phyloP scores from a whole-genome alignment of 208 protist species.

The Wallacemonas sp. region DNA sequence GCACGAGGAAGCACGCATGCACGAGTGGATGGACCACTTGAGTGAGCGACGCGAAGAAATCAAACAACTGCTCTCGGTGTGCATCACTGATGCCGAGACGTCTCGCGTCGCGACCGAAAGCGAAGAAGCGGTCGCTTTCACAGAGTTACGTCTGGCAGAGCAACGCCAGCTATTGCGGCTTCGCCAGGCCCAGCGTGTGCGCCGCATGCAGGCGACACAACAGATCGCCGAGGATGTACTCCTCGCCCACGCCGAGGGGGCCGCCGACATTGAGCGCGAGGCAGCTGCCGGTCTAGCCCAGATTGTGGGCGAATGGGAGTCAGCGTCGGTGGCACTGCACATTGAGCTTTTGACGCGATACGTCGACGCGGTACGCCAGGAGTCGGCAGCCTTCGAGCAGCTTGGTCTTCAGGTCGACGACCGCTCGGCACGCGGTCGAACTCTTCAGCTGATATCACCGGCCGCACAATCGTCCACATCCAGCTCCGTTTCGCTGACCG shows the following conservation, averaged over 20 bases:
- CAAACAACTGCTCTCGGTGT: conserved; percentile 12
- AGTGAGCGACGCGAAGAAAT: conserved; percentile 22
- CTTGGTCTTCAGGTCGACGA: too few relatives aligned
- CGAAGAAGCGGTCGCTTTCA: conserved; percentile 16
- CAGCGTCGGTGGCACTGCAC: not conserved
- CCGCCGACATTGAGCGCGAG: not conserved
- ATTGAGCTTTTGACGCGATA: not conserved
- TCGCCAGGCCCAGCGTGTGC: conserved; percentile 26
- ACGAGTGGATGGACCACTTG: conserved; percentile 14
- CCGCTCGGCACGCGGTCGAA: too few relatives aligned
- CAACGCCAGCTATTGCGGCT: conserved; percentile 20
- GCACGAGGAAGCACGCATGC: conserved; percentile 38
- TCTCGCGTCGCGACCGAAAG: not conserved
- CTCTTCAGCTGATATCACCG: too few relatives aligned
- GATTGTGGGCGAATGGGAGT: not conserved
- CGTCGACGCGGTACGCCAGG: too few relatives aligned
- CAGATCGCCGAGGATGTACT: conserved; percentile 27
- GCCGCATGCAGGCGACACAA: conserved; percentile 25
- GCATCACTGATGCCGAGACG: conserved; percentile 8
- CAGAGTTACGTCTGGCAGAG: conserved; percentile 14
- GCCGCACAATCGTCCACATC: too few relatives aligned
- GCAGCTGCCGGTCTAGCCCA: not conserved
- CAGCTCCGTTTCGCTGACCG: too few relatives aligned
- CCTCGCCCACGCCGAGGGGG: not conserved
- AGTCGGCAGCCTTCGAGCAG: too few relatives aligned